phyloP scores from a whole-genome alignment of 805 yeast species.

The Torulaspora maleeae region DNA sequence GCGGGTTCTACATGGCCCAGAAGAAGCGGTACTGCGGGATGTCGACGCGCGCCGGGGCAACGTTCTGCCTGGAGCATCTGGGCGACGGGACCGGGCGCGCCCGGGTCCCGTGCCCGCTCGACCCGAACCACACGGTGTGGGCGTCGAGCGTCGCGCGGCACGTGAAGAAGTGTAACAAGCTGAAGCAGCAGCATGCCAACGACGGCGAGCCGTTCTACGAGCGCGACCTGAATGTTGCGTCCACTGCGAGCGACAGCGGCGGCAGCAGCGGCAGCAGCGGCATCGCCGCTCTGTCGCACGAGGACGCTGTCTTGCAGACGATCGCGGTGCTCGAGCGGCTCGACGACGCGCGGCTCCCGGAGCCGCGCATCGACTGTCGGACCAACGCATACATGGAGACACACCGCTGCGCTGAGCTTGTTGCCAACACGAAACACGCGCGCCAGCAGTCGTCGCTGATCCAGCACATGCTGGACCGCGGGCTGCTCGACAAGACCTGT shows the following conservation, averaged over 20 bases:
- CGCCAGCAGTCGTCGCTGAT: constrained; percentile 77
- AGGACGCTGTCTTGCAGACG: constrained; percentile 26
- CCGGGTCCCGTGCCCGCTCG: constrained; percentile 71
- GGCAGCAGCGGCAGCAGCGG: constrained; percentile 11
- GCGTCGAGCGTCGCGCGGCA: constrained; percentile 51
- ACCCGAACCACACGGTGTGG: constrained; percentile 72
- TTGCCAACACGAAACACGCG: constrained; percentile 67
- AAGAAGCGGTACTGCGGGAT: constrained; percentile 34
- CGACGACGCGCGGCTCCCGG: constrained; percentile 37
- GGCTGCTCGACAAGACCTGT: constrained; percentile 22
- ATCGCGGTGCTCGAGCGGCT: constrained; percentile 37
- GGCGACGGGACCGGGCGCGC: constrained; percentile 21
- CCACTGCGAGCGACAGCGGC: constrained; percentile 4
- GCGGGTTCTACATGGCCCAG: constrained; percentile 25
- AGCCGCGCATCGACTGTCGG: constrained; percentile 27
- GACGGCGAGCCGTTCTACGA: constrained; percentile 48
- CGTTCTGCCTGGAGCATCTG: constrained; percentile 64
- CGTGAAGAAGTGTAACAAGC: constrained; percentile 54
- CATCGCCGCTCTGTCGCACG: constrained; percentile 1
- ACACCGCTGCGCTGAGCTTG: constrained; percentile 42
- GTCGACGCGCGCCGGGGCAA: constrained; percentile 20
- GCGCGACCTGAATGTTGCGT: constrained; percentile 41
- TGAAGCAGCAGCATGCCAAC: constrained; percentile 32
- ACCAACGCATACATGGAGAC: constrained; percentile 32
- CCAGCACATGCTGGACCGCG: constrained; percentile 50